A percentile compares a stretch with the other conserved stretches of the same genome.
These are phyloP conservation scores for Pulveroboletus sp. DNA, from an alignment of 768 basidiomycete species.

Conservation along the genomic window DNA sequence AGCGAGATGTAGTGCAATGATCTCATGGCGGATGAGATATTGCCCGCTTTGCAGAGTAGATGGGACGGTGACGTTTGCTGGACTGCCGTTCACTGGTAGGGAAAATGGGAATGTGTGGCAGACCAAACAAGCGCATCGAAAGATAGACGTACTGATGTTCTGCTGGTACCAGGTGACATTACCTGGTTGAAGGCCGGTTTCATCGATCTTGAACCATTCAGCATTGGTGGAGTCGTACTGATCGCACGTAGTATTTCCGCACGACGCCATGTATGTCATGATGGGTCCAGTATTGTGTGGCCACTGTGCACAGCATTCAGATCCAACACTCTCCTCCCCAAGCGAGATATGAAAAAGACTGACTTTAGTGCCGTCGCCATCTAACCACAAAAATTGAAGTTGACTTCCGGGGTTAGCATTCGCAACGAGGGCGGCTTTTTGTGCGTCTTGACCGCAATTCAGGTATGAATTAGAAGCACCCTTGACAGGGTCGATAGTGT, in stretches of 20 bases:
- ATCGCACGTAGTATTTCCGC: slow-evolving; percentile 52
- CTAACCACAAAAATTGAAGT: slow-evolving; percentile 53
- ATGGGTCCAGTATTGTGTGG: slow-evolving; percentile 62
- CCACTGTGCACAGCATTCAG: slow-evolving; percentile 32
- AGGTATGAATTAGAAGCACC: slow-evolving; percentile 51
- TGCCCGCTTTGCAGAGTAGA: slow-evolving; percentile 56
- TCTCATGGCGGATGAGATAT: slow-evolving; percentile 75
- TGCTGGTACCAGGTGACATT: slow-evolving; percentile 48
- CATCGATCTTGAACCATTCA: slow-evolving; percentile 71
- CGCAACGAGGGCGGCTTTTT: slow-evolving; percentile 45
- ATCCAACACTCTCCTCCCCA: not conserved
- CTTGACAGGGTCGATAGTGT: slow-evolving; percentile 45
- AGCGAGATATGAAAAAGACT: slow-evolving; percentile 7
- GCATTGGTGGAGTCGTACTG: slow-evolving; percentile 54
- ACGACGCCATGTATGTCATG: slow-evolving; percentile 70
- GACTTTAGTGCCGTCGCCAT: slow-evolving; percentile 37
- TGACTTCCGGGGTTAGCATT: slow-evolving; percentile 56
- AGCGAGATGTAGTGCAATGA: slow-evolving; percentile 72
- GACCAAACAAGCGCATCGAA: not conserved
- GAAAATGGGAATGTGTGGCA: too few relatives aligned
- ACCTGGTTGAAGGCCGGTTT: slow-evolving; percentile 40
- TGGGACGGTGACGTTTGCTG: slow-evolving; percentile 43
- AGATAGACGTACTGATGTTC: slow-evolving; percentile 43
- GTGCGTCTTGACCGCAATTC: slow-evolving; percentile 57
- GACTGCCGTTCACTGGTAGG: slow-evolving; percentile 35